phyloP scores from a whole-genome alignment of 169 alveolate species.

The Plasmodium coatneyi region DNA sequence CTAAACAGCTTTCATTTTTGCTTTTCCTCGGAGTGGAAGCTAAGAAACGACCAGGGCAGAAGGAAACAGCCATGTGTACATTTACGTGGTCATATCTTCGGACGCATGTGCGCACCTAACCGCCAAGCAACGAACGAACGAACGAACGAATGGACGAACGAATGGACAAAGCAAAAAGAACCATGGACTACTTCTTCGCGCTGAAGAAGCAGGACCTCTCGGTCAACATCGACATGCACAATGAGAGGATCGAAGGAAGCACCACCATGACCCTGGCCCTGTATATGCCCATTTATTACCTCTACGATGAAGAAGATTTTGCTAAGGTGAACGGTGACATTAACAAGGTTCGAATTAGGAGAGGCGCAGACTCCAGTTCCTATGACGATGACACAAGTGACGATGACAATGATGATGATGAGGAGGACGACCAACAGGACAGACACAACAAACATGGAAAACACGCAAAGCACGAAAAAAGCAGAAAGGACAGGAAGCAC shows the following conservation, averaged over 20 bases:
- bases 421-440: neutral
- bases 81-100: neutral
- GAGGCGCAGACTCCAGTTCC: too few relatives aligned
- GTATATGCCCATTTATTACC: conserved; percentile 68
- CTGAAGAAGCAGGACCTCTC: conserved; percentile 49
- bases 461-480: neutral
- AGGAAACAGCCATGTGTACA: neutral
- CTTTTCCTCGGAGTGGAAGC: neutral
- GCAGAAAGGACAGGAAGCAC: neutral
- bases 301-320: conserved; percentile 66
- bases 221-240: conserved; percentile 60
- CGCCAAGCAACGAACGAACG: neutral
- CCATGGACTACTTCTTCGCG: conserved; percentile 21
- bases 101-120: neutral
- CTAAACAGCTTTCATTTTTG: neutral
- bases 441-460: neutral
- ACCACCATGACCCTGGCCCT: conserved; percentile 47
- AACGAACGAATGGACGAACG: neutral
- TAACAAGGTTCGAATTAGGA: conserved; percentile 26
- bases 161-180: neutral
- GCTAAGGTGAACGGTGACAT: conserved; percentile 9
- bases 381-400: too few relatives aligned
- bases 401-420: neutral
- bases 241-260: conserved; percentile 57
- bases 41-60: neutral